A percentile compares a stretch with the other conserved stretches of the same genome.
These are phyloP conservation scores for Panicum hallii DNA, from an alignment of 202 grass and related monocot species.

Conservation along the genomic window DNA sequence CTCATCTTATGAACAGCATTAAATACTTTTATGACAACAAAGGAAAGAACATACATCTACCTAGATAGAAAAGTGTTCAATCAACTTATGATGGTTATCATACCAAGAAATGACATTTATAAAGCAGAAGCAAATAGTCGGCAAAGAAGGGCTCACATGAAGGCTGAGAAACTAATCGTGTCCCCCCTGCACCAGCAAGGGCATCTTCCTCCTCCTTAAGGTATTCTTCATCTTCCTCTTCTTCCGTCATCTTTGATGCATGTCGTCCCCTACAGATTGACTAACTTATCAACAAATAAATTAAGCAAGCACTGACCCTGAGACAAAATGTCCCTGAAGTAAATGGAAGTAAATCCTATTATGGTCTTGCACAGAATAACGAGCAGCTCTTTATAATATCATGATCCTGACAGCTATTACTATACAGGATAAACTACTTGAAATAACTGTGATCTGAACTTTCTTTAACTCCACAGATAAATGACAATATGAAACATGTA, in stretches of 20 bases:
- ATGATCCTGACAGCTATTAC: neutral
- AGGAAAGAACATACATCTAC: neutral
- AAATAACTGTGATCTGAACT: conserved; percentile 2
- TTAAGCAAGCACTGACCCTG: conserved; percentile 1
- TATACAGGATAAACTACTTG: neutral
- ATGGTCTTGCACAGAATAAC: neutral
- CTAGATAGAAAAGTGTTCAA: neutral
- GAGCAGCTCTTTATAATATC: neutral
- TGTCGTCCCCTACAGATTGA: conserved; percentile 78
- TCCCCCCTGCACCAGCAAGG: conserved; percentile 78
- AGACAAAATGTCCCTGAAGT: conserved; percentile 16
- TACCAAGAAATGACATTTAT: neutral
- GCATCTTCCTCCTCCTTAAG: conserved; percentile 99
- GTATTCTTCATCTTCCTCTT: conserved; percentile 96
- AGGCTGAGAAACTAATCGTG: conserved; percentile 81
- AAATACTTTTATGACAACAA: neutral
- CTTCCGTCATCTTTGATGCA: conserved; percentile 90
- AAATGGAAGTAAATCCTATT: neutral
- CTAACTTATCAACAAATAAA: conserved; percentile 30
- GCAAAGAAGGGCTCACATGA: conserved; percentile 67
- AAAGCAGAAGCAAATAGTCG: neutral
- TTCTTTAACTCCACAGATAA: conserved; percentile 18
- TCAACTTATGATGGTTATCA: neutral
- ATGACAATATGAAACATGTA: conserved; percentile 9
- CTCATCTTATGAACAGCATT: neutral